Evolutionary conservation across 441 rosid genomes (phyloP).

Genomic region (Sinapis alba): DNA sequence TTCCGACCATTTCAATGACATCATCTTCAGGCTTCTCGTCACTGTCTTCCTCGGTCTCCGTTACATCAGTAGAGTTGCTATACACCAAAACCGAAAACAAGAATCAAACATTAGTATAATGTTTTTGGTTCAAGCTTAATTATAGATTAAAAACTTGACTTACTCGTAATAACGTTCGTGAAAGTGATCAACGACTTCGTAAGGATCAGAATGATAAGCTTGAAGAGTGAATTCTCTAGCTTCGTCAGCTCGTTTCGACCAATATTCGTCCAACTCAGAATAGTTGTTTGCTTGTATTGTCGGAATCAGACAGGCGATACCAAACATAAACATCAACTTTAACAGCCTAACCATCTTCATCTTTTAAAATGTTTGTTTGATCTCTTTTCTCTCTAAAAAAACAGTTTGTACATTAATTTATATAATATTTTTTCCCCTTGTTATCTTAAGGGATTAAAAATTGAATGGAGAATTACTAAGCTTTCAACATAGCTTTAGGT

Average conservation of each 20-base stretch:
- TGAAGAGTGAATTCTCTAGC: constrained; percentile 37
- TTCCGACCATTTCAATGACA: constrained; percentile 19
- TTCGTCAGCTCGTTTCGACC: constrained; percentile 37
- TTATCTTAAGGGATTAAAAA: constrained; percentile 8
- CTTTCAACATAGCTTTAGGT: constrained; percentile 32
- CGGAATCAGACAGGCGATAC: constrained; percentile 35
- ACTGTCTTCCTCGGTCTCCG: constrained; percentile 5
- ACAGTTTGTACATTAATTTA: neutral
- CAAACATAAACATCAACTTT: constrained; percentile 33
- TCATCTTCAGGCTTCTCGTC: neutral
- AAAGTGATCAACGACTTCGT: constrained; percentile 41
- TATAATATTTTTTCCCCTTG: neutral
- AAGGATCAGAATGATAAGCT: constrained; percentile 42
- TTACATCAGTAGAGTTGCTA: constrained; percentile 16
- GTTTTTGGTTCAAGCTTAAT: neutral
- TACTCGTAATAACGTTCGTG: constrained; percentile 44
- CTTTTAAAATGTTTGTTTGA: neutral
- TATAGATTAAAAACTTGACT: constrained; percentile 14
- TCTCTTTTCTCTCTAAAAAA: neutral
- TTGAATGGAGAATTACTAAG: constrained; percentile 22
- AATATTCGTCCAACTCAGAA: constrained; percentile 40
- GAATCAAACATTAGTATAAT: neutral
- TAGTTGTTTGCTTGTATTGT: constrained; percentile 22
- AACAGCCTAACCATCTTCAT: constrained; percentile 39
- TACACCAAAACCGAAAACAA: neutral